Conservation (phyloP, 83 land plant genomes). For the Thuja plicata region DNA sequence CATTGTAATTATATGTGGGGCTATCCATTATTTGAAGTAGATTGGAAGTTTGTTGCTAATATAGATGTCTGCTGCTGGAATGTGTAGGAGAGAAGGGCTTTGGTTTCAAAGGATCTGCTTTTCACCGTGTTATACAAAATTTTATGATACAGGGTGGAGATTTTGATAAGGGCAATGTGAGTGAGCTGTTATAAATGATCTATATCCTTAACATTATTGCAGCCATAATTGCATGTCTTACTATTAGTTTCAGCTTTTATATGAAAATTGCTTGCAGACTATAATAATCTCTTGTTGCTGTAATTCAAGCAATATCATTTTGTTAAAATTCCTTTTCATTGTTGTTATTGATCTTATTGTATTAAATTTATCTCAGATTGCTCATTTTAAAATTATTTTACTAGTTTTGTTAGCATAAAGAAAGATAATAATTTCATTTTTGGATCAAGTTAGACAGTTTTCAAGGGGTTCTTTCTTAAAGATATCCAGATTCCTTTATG, state of each 20-base stretch:
- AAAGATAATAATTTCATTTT: not conserved
- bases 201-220: not conserved
- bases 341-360: not conserved
- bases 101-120: conserved; percentile 70
- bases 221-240: not conserved
- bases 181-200: conserved; percentile 5
- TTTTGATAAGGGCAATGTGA: conserved; percentile 74
- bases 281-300: not conserved
- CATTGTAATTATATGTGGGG: not conserved
- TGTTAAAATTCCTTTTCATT: not conserved
- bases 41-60: not conserved
- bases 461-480: not conserved
- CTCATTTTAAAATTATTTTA: not conserved
- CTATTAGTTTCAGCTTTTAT: not conserved
- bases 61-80: not conserved
- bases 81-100: conserved; percentile 74
- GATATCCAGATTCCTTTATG: too few relatives aligned
- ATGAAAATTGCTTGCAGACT: not conserved
- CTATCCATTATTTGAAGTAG: not conserved
- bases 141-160: conserved; percentile 88
- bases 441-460: not conserved
- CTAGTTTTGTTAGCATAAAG: not conserved
- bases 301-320: not conserved
- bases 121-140: conserved; percentile 74
- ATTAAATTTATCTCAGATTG: not conserved